phyloP scores from a whole-genome alignment of 306 rosid genomes.

The Lagenaria siceraria region DNA sequence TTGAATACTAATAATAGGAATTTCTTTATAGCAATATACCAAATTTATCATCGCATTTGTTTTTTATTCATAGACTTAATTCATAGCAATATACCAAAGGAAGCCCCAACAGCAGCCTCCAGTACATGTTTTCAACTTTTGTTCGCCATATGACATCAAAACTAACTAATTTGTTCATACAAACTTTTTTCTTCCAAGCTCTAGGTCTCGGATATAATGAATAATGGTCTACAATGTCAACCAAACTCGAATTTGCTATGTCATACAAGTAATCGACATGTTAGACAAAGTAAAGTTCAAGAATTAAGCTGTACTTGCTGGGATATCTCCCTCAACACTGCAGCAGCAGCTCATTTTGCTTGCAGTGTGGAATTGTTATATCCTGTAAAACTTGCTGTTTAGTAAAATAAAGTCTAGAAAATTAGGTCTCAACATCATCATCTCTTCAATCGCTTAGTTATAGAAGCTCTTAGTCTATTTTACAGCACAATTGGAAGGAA shows the following conservation, averaged over 20 bases:
- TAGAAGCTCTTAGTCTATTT: not conserved
- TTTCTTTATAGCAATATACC: too few relatives aligned
- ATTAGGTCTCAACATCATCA: not conserved
- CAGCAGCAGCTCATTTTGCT: not conserved
- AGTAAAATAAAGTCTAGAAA: not conserved
- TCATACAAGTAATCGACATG: constrained; percentile 26
- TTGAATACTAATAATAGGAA: too few relatives aligned
- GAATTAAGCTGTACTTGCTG: not conserved
- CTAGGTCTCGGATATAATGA: constrained; percentile 46
- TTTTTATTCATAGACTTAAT: too few relatives aligned
- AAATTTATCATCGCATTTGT: too few relatives aligned
- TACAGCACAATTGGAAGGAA: not conserved
- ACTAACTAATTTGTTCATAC: not conserved
- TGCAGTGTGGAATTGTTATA: not conserved
- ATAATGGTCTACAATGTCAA: constrained; percentile 66
- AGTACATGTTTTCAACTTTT: not conserved
- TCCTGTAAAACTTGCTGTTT: not conserved
- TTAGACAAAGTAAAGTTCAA: not conserved
- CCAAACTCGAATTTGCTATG: constrained; percentile 63
- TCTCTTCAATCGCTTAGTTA: not conserved
- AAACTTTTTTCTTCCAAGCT: constrained; percentile 18
- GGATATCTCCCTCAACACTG: not conserved
- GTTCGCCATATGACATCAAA: not conserved
- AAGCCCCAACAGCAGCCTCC: constrained; percentile 20
- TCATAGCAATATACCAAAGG: constrained; percentile 1